phyloP scores from a whole-genome alignment of 257 asterid species.

The Nicotiana obtusifolia region DNA sequence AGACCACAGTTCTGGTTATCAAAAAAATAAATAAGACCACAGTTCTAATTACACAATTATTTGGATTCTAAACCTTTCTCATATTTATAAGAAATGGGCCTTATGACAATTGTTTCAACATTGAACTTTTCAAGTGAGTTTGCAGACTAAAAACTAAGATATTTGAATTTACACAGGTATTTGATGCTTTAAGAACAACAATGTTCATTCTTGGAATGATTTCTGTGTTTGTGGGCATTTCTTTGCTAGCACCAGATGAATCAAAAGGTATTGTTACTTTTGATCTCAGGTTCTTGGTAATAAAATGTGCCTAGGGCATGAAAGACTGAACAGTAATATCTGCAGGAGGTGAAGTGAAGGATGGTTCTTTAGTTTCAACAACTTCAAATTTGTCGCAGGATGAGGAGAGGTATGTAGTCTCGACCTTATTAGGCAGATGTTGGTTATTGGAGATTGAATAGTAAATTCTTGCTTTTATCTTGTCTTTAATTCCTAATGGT shows the following conservation, averaged over 20 bases:
- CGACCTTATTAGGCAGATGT: not conserved
- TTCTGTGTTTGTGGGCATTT: conserved; percentile 91
- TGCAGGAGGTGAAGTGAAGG: conserved; percentile 70
- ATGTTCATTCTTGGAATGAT: conserved; percentile 89
- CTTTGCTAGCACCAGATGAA: conserved; percentile 95
- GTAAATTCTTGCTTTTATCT: not conserved
- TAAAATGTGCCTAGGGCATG: conserved; percentile 8
- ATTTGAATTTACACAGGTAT: conserved; percentile 49
- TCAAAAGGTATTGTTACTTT: conserved; percentile 52
- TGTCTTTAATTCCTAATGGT: not conserved
- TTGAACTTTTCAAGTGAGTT: conserved; percentile 1
- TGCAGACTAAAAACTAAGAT: not conserved
- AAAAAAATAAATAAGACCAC: not conserved
- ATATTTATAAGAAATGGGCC: not conserved
- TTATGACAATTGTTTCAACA: not conserved
- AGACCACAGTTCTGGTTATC: not conserved
- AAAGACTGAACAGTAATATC: conserved; percentile 19
- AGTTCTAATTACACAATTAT: not conserved
- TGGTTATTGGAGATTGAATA: not conserved
- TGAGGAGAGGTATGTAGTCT: conserved; percentile 53
- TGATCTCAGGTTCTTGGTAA: not conserved
- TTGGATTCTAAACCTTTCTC: not conserved
- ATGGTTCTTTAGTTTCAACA: conserved; percentile 44
- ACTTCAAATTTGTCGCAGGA: conserved; percentile 46
- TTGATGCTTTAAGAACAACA: conserved; percentile 78